phyloP scores from a whole-genome alignment of 1,284 basidiomycete genomes.

The Rhodotorula sp. region DNA sequence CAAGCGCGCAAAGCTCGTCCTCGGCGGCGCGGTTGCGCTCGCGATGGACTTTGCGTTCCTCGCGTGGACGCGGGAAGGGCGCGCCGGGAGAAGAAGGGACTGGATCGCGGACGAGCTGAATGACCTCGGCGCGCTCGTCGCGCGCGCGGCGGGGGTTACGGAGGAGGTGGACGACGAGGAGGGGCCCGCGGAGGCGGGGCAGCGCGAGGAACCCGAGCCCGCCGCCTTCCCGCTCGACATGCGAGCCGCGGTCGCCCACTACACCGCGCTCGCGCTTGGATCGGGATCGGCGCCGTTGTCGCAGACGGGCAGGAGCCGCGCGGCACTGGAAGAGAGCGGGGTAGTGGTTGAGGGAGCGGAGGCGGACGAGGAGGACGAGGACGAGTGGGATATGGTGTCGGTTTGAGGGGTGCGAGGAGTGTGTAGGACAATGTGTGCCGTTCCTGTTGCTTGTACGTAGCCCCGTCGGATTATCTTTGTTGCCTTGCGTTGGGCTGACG shows the following conservation, averaged over 20 bases:
- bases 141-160: constrained; percentile 8
- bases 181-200: background rate
- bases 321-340: background rate
- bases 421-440: background rate
- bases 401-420: background rate
- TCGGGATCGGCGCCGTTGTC: background rate
- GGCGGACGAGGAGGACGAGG: constrained; percentile 7
- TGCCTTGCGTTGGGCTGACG: too few species aligned
- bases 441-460: background rate
- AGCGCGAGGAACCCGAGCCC: background rate
- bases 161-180: background rate
- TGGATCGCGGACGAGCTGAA: constrained; percentile 13
- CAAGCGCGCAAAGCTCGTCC: constrained; percentile 13
- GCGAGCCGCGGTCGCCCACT: background rate
- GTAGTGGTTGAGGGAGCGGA: background rate
- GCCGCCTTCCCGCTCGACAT: constrained; percentile 18
- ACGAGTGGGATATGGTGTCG: constrained; percentile 28
- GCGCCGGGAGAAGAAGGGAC: too few species aligned
- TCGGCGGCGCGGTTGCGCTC: constrained; percentile 29
- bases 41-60: constrained; percentile 31
- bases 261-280: constrained; percentile 9
- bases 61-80: constrained; percentile 18
- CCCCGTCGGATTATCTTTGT: too few species aligned
- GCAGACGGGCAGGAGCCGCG: background rate
- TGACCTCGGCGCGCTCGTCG: constrained; percentile 25